These are phyloP conservation scores for Euphorbia peplus DNA, from an alignment of 345 rosid genomes.

Conservation along the genomic window DNA sequence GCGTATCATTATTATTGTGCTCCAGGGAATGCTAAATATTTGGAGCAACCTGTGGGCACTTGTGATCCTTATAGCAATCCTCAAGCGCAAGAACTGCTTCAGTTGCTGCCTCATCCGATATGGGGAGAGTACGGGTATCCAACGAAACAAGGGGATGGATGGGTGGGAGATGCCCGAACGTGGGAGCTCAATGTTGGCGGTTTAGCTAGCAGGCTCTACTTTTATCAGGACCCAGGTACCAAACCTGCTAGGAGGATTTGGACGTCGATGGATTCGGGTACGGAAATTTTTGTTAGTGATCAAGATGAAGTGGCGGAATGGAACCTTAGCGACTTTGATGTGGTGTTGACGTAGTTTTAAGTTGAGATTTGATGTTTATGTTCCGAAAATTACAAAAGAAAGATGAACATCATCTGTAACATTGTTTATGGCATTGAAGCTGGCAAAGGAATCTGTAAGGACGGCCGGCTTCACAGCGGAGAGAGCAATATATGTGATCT, in stretches of 20 bases:
- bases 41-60: slow-evolving; percentile 25
- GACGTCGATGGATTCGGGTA: slow-evolving; percentile 31
- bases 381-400: background rate
- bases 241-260: slow-evolving; percentile 30
- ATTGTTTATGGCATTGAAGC: background rate
- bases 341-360: slow-evolving; percentile 18
- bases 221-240: slow-evolving; percentile 36
- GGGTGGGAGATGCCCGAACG: slow-evolving; percentile 31
- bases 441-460: slow-evolving; percentile 18
- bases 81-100: slow-evolving; percentile 33
- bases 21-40: slow-evolving; percentile 28
- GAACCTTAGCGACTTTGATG: slow-evolving; percentile 28
- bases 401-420: background rate
- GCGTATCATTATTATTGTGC: slow-evolving; percentile 35
- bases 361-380: background rate
- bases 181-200: slow-evolving; percentile 34
- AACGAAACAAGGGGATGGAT: slow-evolving; percentile 30
- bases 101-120: slow-evolving; percentile 36
- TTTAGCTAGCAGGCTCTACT: slow-evolving; percentile 29
- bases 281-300: slow-evolving; percentile 31
- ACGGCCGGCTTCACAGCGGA: background rate
- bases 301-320: slow-evolving; percentile 28
- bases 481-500: background rate
- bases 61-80: slow-evolving; percentile 39
- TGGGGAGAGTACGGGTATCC: slow-evolving; percentile 36